Evolutionary conservation across 2,329 filamentous ascomycete species (phyloP).

Genomic region (Beauveria caledonica): DNA sequence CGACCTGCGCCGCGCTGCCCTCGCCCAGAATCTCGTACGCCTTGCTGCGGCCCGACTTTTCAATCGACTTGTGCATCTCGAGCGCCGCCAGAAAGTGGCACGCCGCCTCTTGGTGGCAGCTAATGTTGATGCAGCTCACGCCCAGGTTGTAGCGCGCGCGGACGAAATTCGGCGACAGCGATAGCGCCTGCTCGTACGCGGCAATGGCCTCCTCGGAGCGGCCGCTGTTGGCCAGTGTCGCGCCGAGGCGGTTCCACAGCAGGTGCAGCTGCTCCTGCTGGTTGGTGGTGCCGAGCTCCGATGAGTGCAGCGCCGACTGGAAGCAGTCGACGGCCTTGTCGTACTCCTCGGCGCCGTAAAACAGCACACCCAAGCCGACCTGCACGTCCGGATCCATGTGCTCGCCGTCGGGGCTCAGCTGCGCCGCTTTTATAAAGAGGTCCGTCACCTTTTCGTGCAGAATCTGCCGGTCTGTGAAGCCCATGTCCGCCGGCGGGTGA

Average conservation of each 20-base stretch:
- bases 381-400: constrained; percentile 99
- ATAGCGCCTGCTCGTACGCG: constrained; percentile 88
- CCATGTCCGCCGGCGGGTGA: constrained; percentile 71
- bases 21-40: constrained; percentile 72
- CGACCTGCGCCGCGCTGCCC: constrained; percentile 35
- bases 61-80: constrained; percentile 91
- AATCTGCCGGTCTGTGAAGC: constrained; percentile 85
- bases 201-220: constrained; percentile 93
- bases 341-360: constrained; percentile 97
- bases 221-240: constrained; percentile 90
- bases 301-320: constrained; percentile 77
- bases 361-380: constrained; percentile 90
- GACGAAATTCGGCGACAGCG: constrained; percentile 90
- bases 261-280: constrained; percentile 81
- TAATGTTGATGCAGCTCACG: constrained; percentile 95
- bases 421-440: constrained; percentile 85
- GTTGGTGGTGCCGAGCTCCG: constrained; percentile 77
- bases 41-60: constrained; percentile 73
- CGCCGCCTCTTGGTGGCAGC: constrained; percentile 87
- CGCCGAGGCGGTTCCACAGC: constrained; percentile 93
- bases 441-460: constrained; percentile 87
- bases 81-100: constrained; percentile 86
- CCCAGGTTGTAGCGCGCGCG: constrained; percentile 94
- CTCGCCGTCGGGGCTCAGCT: constrained; percentile 82
- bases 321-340: constrained; percentile 99